Evolutionary conservation across 73 alveolate genomes (phyloP), one percentile per base, ranked within the genome.

Genomic region (Paramecium octaurelia): DNA sequence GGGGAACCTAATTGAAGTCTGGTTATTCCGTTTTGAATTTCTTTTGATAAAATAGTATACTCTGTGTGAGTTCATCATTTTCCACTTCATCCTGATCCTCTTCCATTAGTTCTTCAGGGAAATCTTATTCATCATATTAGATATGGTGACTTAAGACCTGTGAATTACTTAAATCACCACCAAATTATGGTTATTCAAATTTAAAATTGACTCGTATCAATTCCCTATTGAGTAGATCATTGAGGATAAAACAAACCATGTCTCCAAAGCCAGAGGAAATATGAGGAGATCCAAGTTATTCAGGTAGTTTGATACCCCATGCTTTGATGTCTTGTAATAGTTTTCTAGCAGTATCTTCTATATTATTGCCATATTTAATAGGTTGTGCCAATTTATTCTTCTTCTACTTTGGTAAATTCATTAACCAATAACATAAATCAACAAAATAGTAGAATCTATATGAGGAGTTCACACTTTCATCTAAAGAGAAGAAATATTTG

Each of bases 221-320:
- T 90, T 97, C 99, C 76, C 96, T 93, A 83, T 97, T 97, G 3
- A 97, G 90, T 27, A 97, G 71, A 87, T 97, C 99, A 92, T 97
- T 96, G 21, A 97, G 76, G 9, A 97, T 92, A 85, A 58, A 95
- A 86, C 99, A 97, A 31, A 95, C 97, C 70, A 94, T 77, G 36
- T 97, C 99, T 76, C 99, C 99, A 88, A 64, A 93, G 46, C 99
- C 98, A 75, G 92, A 85, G 4, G 75, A 24, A 16, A 92, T 68
- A 44, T 91, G 59, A 48, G 83, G 58, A n/a, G 23, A 50, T 3
- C 73, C 92, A 23, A 95, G 43, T 42, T 46, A 54, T 6, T 93
- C 96, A 16, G 97, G 95, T 20, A 94, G 46, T 73, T 88, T 96
- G 42, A 88, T 92, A 11, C 97, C 98, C 92, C 95, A 83, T 64